These are phyloP conservation scores for Daldinia sp. DNA, from an alignment of 2,329 filamentous ascomycete genomes.

Conservation along the genomic window DNA sequence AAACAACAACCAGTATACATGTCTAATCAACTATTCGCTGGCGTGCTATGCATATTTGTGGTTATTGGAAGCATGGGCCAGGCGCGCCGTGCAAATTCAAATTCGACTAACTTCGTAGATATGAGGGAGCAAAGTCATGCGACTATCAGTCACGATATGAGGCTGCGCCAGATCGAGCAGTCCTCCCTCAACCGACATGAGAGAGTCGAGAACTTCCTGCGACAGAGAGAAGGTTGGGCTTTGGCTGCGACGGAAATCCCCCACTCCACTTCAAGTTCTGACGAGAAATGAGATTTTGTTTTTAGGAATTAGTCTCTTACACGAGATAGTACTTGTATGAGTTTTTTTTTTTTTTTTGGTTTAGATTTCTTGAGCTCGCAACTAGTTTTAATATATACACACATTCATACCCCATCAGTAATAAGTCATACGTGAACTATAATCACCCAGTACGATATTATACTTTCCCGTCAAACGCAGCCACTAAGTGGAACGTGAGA, in stretches of 20 bases:
- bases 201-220: slow-evolving; percentile 82
- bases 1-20: slow-evolving; percentile 73
- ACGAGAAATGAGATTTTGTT: slow-evolving; percentile 13
- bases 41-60: slow-evolving; percentile 76
- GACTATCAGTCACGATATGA: slow-evolving; percentile 72
- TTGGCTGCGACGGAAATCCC: slow-evolving; percentile 34
- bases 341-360: neutral
- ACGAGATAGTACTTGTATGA: neutral
- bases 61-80: slow-evolving; percentile 79
- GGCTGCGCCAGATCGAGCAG: slow-evolving; percentile 64
- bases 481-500: slow-evolving; percentile 29
- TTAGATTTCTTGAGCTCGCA: neutral
- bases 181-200: slow-evolving; percentile 69
- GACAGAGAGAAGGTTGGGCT: slow-evolving; percentile 70
- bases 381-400: neutral
- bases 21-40: slow-evolving; percentile 82
- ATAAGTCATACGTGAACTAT: neutral
- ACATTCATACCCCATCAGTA: neutral
- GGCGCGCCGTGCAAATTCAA: slow-evolving; percentile 74
- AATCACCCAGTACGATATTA: neutral
- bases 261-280: slow-evolving; percentile 14
- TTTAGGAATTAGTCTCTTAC: neutral
- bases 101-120: slow-evolving; percentile 73
- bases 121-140: slow-evolving; percentile 74
- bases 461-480: slow-evolving; percentile 6